A percentile compares a stretch with the other conserved stretches of the same genome.
Conservation (phyloP, 148 eudicot species). For the Silene conica region DNA sequence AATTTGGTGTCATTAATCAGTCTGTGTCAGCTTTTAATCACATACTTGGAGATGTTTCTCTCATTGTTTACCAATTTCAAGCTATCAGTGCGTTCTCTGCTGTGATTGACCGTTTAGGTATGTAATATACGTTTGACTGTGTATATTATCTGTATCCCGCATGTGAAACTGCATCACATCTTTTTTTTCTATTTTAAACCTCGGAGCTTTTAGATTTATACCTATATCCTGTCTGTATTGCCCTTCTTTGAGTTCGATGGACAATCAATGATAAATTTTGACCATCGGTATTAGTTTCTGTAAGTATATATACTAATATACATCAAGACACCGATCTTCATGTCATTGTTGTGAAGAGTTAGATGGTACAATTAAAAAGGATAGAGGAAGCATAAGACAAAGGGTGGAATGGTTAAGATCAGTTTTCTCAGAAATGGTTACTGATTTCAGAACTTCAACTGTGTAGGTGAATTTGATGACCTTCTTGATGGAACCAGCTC, state of each 20-base stretch:
- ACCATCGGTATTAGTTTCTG: not conserved
- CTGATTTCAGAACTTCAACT: conserved; percentile 1
- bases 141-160: too few relatives aligned
- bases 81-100: conserved; percentile 98
- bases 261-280: not conserved
- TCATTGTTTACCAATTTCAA: conserved; percentile 90
- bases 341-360: not conserved
- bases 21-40: conserved; percentile 96
- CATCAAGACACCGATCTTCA: not conserved
- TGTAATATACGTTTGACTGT: not conserved
- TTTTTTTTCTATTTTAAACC: not conserved
- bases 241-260: not conserved
- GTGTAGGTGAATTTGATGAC: conserved; percentile 96
- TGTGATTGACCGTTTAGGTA: conserved; percentile 93
- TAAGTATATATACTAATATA: not conserved
- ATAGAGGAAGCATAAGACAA: not conserved
- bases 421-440: not conserved
- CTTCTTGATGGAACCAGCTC: conserved; percentile 62
- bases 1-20: conserved; percentile 96
- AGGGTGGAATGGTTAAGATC: not conserved
- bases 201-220: not conserved
- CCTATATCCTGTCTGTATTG: not conserved
- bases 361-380: not conserved
- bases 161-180: not conserved
- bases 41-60: conserved; percentile 97